A percentile compares a stretch with the other conserved stretches of the same genome.
These are phyloP conservation scores for Penicillium daleae DNA, from an alignment of 495 filamentous ascomycete genomes.

Conservation along the genomic window DNA sequence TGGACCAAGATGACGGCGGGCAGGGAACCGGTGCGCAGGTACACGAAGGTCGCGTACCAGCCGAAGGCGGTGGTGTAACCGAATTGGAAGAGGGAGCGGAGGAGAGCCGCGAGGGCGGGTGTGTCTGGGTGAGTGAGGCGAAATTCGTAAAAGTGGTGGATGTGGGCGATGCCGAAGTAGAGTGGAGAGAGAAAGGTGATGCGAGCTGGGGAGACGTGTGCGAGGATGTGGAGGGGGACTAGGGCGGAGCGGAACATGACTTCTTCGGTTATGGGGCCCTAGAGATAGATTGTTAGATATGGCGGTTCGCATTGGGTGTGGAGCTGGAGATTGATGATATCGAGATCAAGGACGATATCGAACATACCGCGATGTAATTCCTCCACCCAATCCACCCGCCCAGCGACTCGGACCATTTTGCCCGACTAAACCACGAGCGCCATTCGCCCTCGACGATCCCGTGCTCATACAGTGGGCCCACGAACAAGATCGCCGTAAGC, in stretches of 20 bases:
- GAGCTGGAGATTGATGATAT: slow-evolving; percentile 1
- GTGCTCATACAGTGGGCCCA: slow-evolving; percentile 80
- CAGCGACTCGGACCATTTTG: slow-evolving; percentile 50
- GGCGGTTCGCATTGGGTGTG: background rate
- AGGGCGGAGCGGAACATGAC: slow-evolving; percentile 87
- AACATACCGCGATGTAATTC: slow-evolving; percentile 64
- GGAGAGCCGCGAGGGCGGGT: slow-evolving; percentile 57
- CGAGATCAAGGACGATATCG: too few relatives aligned
- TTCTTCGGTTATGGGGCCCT: slow-evolving; percentile 93
- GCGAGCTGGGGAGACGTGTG: slow-evolving; percentile 57
- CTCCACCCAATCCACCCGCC: slow-evolving; percentile 66
- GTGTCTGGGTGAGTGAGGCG: slow-evolving; percentile 76
- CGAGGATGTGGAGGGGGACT: slow-evolving; percentile 79
- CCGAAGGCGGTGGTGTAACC: slow-evolving; percentile 93
- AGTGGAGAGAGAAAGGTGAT: slow-evolving; percentile 82
- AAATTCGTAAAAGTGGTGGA: slow-evolving; percentile 97
- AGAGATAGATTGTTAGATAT: slow-evolving; percentile 13
- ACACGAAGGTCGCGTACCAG: slow-evolving; percentile 90
- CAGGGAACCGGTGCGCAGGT: slow-evolving; percentile 81
- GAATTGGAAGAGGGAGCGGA: slow-evolving; percentile 82
- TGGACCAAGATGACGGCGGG: slow-evolving; percentile 74
- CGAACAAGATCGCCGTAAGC: slow-evolving; percentile 79
- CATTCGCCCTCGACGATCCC: slow-evolving; percentile 72
- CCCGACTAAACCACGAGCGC: slow-evolving; percentile 60
- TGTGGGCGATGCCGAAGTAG: slow-evolving; percentile 92